Evolutionary conservation across 2,329 filamentous ascomycete species (phyloP).

Genomic region (Exophiala bonariae): DNA sequence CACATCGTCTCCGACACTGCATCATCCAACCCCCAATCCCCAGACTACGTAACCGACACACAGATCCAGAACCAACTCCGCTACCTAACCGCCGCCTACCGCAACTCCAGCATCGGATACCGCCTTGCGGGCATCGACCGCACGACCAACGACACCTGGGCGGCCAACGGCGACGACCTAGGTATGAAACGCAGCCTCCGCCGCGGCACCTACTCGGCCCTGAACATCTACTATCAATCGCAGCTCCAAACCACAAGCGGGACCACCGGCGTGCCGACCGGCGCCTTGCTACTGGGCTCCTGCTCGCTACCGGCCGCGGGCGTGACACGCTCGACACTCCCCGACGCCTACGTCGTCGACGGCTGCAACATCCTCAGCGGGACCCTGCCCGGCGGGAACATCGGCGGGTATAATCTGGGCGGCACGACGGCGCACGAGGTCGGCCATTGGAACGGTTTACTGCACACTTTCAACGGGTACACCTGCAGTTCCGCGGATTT

Average conservation of each 20-base stretch:
- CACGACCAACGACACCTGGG: conserved; percentile 57
- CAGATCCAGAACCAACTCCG: conserved; percentile 19
- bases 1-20: conserved; percentile 41
- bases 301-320: conserved; percentile 51
- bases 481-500: conserved; percentile 35
- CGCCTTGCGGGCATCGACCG: conserved; percentile 50
- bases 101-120: conserved; percentile 49
- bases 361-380: conserved; percentile 59
- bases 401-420: conserved; percentile 50
- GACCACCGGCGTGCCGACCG: conserved; percentile 27
- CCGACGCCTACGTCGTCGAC: conserved; percentile 48
- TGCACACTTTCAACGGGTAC: conserved; percentile 46
- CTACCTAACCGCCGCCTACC: conserved; percentile 48
- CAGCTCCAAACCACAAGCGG: conserved; percentile 42
- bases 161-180: conserved; percentile 48
- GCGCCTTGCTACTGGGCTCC: conserved; percentile 50
- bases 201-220: conserved; percentile 52
- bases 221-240: conserved; percentile 63
- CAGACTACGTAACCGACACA: conserved; percentile 22
- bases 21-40: background rate
- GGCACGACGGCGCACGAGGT: conserved; percentile 49
- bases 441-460: conserved; percentile 47
- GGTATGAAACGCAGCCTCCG: conserved; percentile 56
- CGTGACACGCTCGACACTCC: conserved; percentile 38
- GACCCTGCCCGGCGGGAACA: conserved; percentile 55